A percentile compares a stretch with the other conserved stretches of the same genome.
Evolutionary conservation across 169 alveolate species (phyloP).

Genomic region (Plasmodium reichenowi): DNA sequence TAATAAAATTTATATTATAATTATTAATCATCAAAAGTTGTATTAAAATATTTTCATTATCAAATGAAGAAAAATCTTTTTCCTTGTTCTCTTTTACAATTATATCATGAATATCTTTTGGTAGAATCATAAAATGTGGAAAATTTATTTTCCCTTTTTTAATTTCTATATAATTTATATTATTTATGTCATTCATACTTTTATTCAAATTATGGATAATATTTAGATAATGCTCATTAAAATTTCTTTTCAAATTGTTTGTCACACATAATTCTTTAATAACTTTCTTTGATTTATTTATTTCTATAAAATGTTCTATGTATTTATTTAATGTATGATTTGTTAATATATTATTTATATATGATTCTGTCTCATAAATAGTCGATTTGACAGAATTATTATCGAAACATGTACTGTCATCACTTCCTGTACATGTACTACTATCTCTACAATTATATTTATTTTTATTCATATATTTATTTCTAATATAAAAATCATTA

Average conservation of each 20-base stretch:
- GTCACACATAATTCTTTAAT: conserved; percentile 11
- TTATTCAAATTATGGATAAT: conserved; percentile 1
- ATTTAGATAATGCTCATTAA: neutral
- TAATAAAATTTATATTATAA: conserved; percentile 14
- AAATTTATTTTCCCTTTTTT: neutral
- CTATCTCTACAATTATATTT: too few species aligned
- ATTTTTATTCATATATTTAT: neutral
- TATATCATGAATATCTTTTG: neutral
- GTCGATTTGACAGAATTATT: neutral
- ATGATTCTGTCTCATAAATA: neutral
- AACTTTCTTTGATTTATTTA: conserved; percentile 18
- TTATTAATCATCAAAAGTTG: conserved; percentile 7
- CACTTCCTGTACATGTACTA: too few species aligned
- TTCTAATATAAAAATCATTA: neutral
- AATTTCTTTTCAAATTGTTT: neutral
- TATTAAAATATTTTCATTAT: too few species aligned
- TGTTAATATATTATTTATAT: neutral
- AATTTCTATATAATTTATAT: neutral
- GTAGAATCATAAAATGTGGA: too few species aligned
- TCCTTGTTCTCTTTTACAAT: neutral
- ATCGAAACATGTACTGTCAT: too few species aligned
- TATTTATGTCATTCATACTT: neutral
- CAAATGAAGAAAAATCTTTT: too few species aligned
- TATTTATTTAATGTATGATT: conserved; percentile 18
- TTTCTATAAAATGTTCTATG: conserved; percentile 39